phyloP scores from a whole-genome alignment of 345 rosid genomes.

The Mangifera indica region DNA sequence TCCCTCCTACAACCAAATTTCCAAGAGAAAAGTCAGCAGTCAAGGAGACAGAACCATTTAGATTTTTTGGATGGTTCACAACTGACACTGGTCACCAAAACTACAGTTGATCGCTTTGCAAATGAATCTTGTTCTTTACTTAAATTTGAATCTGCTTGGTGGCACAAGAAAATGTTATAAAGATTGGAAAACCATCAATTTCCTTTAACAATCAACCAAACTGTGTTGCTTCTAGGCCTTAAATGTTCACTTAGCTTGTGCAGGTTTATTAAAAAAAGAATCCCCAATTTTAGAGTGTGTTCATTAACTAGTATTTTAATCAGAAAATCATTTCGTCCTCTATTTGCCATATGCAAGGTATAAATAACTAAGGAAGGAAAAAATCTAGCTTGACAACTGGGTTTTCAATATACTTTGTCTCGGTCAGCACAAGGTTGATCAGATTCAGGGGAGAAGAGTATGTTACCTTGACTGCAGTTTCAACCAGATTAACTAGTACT shows the following conservation, averaged over 20 bases:
- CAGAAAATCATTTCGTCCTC: background rate
- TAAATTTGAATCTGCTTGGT: background rate
- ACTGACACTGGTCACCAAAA: conserved; percentile 1
- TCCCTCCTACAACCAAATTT: conserved; percentile 52
- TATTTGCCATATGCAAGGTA: background rate
- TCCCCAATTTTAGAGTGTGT: background rate
- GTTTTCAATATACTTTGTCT: background rate
- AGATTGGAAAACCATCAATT: background rate
- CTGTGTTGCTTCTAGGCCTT: background rate
- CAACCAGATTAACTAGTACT: conserved; percentile 60
- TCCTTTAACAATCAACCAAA: background rate
- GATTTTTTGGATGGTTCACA: background rate
- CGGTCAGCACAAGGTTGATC: background rate
- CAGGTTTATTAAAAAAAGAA: background rate
- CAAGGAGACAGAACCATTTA: background rate
- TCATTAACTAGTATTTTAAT: background rate
- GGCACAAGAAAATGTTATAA: no score
- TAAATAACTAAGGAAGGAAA: background rate
- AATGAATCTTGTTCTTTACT: background rate
- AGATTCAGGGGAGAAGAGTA: background rate
- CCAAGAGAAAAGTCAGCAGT: conserved; percentile 5
- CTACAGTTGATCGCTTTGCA: background rate
- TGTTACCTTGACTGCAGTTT: conserved; percentile 65
- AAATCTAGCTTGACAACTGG: background rate
- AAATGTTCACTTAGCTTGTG: background rate